Base-by-base conservation (phyloP, 2,329 filamentous ascomycete species). In the Fusarium anthophilum region DNA sequence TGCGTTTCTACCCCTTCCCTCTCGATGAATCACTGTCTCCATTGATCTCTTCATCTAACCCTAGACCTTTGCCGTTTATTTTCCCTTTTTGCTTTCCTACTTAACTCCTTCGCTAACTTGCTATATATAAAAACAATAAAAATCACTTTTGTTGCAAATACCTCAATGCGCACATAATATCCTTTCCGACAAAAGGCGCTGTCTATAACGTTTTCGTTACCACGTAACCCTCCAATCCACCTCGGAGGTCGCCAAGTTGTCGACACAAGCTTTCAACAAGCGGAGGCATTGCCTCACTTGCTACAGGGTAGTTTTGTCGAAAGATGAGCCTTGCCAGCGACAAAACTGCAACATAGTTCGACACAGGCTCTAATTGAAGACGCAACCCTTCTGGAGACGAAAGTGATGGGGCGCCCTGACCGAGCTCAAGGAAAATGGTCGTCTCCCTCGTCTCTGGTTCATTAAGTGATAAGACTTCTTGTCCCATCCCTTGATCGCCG, bases 61-160 rank as follows among this genome's bases (percentile, higher is more conserved):
- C 22, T 28, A 28, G 9, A 38, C 50, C n/a, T 24, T 32, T 53
- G 17, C 41, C 47, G 30, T 45, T 57, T 62, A 26, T 50, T 38
- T 76, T 60, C 62, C 28, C 60, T 37, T 57, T 74, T 65, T 35
- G 20, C 67, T 48, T 61, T 38, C 48, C 44, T 62, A 35, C 14
- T 65, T 22, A 78, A 77, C 76, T 77, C 76, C 75, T 59, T 69
- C 58, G 73, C 67, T 74, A 38, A 44, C 43, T 65, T 54, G 53
- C 37, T 44, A 48, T 38, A 37, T 6, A 32, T 35, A 13, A 55
- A 57, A 68, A 66, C 47, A 13, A 59, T 32, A 22, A 70, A 70
- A 70, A 53, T 44, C 66, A 55, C 47, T 67, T 66, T 63, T 72
- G 35, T 53, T 54, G 45, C 54, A 28, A 43, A 58, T 61, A 50